phyloP scores from a whole-genome alignment of 2,329 filamentous ascomycete genomes.

The Scolecobasidium constrictum region DNA sequence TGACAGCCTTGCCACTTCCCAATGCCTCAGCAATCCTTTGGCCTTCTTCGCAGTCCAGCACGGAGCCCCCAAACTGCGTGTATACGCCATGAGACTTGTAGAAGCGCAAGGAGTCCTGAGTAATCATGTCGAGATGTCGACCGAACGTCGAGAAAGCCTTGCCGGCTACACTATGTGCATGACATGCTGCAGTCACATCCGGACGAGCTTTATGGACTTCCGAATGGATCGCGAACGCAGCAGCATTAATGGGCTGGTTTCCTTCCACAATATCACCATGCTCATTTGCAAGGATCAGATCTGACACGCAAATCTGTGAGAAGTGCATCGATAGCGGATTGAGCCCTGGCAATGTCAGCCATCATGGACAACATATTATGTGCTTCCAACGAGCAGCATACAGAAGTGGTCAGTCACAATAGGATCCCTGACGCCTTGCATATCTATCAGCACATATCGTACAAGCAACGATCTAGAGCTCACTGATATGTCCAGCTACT shows the following conservation, averaged over 20 bases:
- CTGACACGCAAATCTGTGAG: constrained; percentile 28
- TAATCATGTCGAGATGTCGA: constrained; percentile 35
- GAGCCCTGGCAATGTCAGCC: constrained; percentile 19
- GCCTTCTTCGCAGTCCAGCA: constrained; percentile 31
- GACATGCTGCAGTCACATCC: constrained; percentile 31
- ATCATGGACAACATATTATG: not conserved
- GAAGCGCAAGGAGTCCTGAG: constrained; percentile 35
- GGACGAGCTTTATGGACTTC: constrained; percentile 27
- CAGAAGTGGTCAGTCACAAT: constrained; percentile 29
- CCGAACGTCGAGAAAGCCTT: constrained; percentile 38
- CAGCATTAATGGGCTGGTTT: constrained; percentile 33
- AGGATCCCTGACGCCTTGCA: constrained; percentile 20
- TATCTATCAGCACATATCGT: constrained; percentile 8
- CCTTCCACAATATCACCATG: constrained; percentile 29
- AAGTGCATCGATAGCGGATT: constrained; percentile 36
- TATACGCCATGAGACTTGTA: constrained; percentile 30
- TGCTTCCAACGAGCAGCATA: constrained; percentile 14
- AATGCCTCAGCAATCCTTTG: constrained; percentile 31
- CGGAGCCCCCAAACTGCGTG: constrained; percentile 29
- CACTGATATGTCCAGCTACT: constrained; percentile 35
- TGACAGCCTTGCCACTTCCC: constrained; percentile 24
- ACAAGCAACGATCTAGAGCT: no score
- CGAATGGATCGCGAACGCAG: constrained; percentile 36
- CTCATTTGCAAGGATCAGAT: constrained; percentile 34
- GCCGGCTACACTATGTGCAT: constrained; percentile 35